These are phyloP conservation scores for Leccinum pachyderme DNA, from an alignment of 1,284 basidiomycete species.

Conservation along the genomic window DNA sequence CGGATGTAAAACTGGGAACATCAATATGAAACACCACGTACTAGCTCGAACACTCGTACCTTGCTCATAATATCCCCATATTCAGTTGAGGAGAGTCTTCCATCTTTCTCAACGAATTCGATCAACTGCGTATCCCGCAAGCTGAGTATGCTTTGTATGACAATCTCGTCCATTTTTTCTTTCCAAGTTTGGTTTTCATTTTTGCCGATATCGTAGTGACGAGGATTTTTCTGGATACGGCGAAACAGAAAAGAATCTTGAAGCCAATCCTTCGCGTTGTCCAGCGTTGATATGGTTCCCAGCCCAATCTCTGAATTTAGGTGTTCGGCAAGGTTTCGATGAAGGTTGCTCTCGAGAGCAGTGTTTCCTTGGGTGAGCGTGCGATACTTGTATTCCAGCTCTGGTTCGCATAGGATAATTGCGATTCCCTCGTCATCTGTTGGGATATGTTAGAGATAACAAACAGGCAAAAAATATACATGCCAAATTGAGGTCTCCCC, in stretches of 20 bases:
- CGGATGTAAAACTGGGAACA: conserved; percentile 64
- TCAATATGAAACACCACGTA: conserved; percentile 3
- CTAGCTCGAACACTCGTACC: conserved; percentile 38
- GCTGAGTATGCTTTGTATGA: conserved; percentile 60
- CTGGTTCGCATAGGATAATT: conserved; percentile 75
- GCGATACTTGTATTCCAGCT: conserved; percentile 72
- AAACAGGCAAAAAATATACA: conserved; percentile 4
- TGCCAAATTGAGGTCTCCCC: conserved; percentile 92
- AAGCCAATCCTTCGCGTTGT: conserved; percentile 78
- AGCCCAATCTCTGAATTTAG: conserved; percentile 91
- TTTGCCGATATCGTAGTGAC: conserved; percentile 68
- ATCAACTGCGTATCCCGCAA: conserved; percentile 64
- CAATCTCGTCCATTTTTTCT: conserved; percentile 67
- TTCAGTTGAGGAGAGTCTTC: conserved; percentile 57
- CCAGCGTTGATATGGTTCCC: conserved; percentile 68
- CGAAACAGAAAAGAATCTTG: conserved; percentile 80
- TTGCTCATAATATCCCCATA: conserved; percentile 86
- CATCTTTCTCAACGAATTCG: conserved; percentile 37
- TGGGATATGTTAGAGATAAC: conserved; percentile 7
- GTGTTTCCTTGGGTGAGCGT: conserved; percentile 65
- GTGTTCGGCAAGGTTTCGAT: conserved; percentile 82
- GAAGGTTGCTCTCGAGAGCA: conserved; percentile 81
- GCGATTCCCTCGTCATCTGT: conserved; percentile 76
- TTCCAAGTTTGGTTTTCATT: conserved; percentile 63
- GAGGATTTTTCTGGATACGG: conserved; percentile 80